Conservation (phyloP, 2,329 filamentous ascomycete species). For the Ustulina deusta region DNA sequence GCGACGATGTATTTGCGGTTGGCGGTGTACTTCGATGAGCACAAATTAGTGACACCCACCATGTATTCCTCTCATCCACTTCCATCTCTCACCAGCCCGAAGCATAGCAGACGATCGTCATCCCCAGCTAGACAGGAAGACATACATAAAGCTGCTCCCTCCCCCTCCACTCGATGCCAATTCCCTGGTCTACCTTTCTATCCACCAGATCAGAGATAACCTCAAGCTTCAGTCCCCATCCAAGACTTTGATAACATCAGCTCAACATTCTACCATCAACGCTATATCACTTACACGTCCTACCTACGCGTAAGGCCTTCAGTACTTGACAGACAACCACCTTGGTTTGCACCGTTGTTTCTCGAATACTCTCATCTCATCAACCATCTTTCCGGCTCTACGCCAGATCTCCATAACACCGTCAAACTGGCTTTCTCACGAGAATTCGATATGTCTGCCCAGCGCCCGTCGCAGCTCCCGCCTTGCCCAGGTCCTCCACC, state of each 20-base stretch:
- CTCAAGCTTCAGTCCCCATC: constrained; percentile 27
- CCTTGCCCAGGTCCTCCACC: constrained; percentile 75
- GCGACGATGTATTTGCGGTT: constrained; percentile 43
- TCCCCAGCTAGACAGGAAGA: constrained; percentile 38
- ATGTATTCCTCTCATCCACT: constrained; percentile 44
- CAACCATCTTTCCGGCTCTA: constrained; percentile 27
- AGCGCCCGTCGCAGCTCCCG: constrained; percentile 74
- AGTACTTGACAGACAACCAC: constrained; percentile 12
- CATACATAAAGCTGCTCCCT: constrained; percentile 51
- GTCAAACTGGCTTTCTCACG: constrained; percentile 48
- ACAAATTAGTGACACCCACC: constrained; percentile 43
- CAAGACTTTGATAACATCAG: constrained; percentile 21
- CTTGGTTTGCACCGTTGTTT: constrained; percentile 11
- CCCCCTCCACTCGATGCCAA: constrained; percentile 41
- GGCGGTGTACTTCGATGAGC: constrained; percentile 49
- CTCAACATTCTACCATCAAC: constrained; percentile 15
- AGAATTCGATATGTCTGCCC: constrained; percentile 64
- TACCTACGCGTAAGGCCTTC: constrained; percentile 5
- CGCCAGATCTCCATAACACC: constrained; percentile 39
- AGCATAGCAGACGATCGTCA: constrained; percentile 43
- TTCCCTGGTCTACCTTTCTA: constrained; percentile 34
- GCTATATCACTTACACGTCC: background rate
- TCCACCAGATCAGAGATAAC: constrained; percentile 44
- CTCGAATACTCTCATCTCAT: background rate
- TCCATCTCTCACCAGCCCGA: constrained; percentile 35